These are phyloP conservation scores for Cordia subcordata DNA, from an alignment of 257 asterid species.

Conservation along the genomic window DNA sequence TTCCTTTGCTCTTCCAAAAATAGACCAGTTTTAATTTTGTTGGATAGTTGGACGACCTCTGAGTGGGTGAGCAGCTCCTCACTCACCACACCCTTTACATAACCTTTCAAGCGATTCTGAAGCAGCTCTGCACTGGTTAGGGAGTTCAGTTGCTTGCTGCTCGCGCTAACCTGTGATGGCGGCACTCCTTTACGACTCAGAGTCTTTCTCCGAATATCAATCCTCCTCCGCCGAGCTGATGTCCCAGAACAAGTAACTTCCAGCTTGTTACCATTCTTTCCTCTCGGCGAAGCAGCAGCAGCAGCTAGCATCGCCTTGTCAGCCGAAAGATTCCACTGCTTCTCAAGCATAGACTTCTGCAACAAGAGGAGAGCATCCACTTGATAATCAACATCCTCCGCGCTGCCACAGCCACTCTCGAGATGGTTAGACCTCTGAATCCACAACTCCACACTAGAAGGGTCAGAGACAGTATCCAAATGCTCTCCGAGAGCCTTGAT, in stretches of 20 bases:
- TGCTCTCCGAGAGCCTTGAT: constrained; percentile 51
- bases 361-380: constrained; percentile 74
- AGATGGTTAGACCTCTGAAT: constrained; percentile 19
- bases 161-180: constrained; percentile 17
- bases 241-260: constrained; percentile 56
- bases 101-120: constrained; percentile 59
- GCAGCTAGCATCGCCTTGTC: constrained; percentile 11
- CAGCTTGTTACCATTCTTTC: constrained; percentile 26
- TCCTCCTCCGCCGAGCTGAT: constrained; percentile 73
- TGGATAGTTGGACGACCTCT: constrained; percentile 75
- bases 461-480: constrained; percentile 30
- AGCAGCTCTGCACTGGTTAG: constrained; percentile 46
- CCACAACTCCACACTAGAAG: constrained; percentile 31
- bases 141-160: constrained; percentile 36
- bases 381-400: constrained; percentile 33
- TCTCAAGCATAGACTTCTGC: constrained; percentile 88
- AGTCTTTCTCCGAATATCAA: constrained; percentile 37
- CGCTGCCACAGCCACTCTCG: constrained; percentile 17
- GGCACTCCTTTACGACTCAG: constrained; percentile 19
- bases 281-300: constrained; percentile 8
- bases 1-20: constrained; percentile 61
- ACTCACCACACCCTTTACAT: constrained; percentile 56
- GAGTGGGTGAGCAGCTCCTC: constrained; percentile 74
- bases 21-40: constrained; percentile 63
- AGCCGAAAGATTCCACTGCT: constrained; percentile 81